Percentiles rank a stretch among this genome's conserved stretches.
Evolutionary conservation across 2,329 filamentous ascomycete genomes (phyloP).

Genomic region (Aspergillus calidoustus): DNA sequence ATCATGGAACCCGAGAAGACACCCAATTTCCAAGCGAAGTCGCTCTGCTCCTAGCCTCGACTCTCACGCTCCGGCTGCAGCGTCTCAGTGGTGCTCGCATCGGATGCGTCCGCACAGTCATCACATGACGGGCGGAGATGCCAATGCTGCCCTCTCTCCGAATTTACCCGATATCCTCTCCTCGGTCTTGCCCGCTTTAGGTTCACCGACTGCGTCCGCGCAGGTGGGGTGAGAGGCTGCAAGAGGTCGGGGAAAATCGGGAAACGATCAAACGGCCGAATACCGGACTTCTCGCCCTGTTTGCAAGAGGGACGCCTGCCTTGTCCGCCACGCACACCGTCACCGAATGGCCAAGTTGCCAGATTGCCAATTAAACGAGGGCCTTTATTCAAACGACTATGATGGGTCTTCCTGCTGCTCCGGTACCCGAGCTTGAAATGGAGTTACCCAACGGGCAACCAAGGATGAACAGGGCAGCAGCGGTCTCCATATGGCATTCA

Average conservation of each 20-base stretch:
- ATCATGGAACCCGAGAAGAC: neutral
- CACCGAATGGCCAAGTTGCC: neutral
- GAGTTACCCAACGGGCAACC: neutral
- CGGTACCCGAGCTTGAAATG: neutral
- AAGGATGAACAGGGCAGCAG: neutral
- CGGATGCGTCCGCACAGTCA: conserved; percentile 11
- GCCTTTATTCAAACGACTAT: conserved; percentile 1
- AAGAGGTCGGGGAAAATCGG: conserved; percentile 28
- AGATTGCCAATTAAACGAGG: conserved; percentile 7
- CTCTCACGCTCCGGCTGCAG: neutral
- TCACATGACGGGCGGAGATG: conserved; percentile 36
- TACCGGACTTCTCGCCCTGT: conserved; percentile 16
- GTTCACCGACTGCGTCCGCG: conserved; percentile 33
- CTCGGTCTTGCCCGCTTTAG: conserved; percentile 35
- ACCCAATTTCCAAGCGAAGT: neutral
- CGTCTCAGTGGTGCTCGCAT: neutral
- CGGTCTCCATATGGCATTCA: neutral
- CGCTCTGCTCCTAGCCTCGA: neutral
- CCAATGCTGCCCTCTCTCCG: conserved; percentile 26
- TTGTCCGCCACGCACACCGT: conserved; percentile 1
- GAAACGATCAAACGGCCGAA: conserved; percentile 21
- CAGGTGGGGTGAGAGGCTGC: conserved; percentile 22
- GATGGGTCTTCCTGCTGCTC: neutral
- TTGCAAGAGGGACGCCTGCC: neutral
- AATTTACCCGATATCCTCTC: conserved; percentile 28